Conservation (phyloP, 2,329 filamentous ascomycete genomes). For the Sarocladiaceae sp. region DNA sequence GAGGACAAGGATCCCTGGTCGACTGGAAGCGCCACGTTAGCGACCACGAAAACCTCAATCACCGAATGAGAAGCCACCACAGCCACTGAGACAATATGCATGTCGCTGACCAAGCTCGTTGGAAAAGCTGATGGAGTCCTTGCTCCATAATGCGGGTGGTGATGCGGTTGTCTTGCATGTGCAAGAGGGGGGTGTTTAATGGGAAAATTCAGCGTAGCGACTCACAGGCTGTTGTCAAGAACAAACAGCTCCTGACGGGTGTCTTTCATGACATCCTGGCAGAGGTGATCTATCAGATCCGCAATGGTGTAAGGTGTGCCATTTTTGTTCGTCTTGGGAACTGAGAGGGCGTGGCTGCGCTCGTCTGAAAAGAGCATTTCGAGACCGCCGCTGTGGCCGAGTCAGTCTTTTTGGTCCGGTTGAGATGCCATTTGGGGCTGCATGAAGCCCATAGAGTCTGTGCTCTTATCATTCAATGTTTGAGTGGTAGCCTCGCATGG, state of each 20-base stretch:
- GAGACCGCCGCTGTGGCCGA: constrained; percentile 73
- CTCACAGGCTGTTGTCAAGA: constrained; percentile 82
- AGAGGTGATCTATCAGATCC: constrained; percentile 75
- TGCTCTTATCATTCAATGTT: background rate
- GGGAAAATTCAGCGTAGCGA: constrained; percentile 20
- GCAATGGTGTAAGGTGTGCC: constrained; percentile 64
- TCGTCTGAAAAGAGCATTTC: constrained; percentile 91
- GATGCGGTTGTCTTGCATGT: constrained; percentile 2
- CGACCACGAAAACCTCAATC: background rate
- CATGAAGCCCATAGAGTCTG: background rate
- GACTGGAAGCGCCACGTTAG: constrained; percentile 46
- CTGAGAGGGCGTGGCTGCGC: constrained; percentile 63
- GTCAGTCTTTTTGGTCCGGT: too few relatives aligned
- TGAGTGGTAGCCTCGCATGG: background rate
- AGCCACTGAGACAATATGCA: constrained; percentile 6
- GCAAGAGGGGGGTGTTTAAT: constrained; percentile 1
- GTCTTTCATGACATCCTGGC: constrained; percentile 80
- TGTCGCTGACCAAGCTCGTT: background rate
- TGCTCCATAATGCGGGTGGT: background rate
- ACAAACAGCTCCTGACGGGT: constrained; percentile 84
- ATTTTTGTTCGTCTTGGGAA: constrained; percentile 60
- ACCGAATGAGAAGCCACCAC: constrained; percentile 3
- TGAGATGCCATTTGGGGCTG: background rate
- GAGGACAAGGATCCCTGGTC: constrained; percentile 90
- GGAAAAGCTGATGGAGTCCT: background rate